A percentile compares a stretch with the other conserved stretches of the same genome.
These are phyloP conservation scores for Pseudognaphalium luteoalbum DNA, from an alignment of 129 eudicot genomes.

Conservation along the genomic window DNA sequence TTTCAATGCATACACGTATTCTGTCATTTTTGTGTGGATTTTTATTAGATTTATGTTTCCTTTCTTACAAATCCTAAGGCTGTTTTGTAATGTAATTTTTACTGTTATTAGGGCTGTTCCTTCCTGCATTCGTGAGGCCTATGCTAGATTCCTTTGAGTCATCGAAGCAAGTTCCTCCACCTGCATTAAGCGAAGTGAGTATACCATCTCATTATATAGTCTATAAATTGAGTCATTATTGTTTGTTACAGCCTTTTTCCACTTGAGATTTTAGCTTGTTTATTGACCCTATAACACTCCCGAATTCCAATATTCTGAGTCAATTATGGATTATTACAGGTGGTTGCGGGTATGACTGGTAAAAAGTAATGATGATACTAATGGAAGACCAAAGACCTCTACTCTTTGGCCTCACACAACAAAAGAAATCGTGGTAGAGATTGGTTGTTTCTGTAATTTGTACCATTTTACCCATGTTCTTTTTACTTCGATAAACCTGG, in stretches of 20 bases:
- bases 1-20: background rate
- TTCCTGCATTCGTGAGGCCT: slow-evolving; percentile 96
- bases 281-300: background rate
- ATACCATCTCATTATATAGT: slow-evolving; percentile 2
- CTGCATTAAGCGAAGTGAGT: slow-evolving; percentile 80
- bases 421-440: slow-evolving; percentile 19
- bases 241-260: background rate
- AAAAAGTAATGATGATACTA: slow-evolving; percentile 40
- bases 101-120: slow-evolving; percentile 69
- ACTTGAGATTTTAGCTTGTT: background rate
- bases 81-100: background rate
- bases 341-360: slow-evolving; percentile 70
- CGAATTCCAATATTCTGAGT: background rate
- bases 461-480: slow-evolving; percentile 16
- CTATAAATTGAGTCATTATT: background rate
- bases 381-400: slow-evolving; percentile 12
- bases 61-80: background rate
- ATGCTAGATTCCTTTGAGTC: slow-evolving; percentile 79
- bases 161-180: slow-evolving; percentile 73
- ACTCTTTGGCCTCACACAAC: slow-evolving; percentile 19
- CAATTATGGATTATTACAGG: slow-evolving; percentile 37
- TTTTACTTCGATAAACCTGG: slow-evolving; percentile 19
- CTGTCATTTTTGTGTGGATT: background rate
- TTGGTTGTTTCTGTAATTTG: slow-evolving; percentile 27
- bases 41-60: background rate